Conservation (phyloP, 176 grass and related monocot genomes). For the Cenchrus purpureus region DNA sequence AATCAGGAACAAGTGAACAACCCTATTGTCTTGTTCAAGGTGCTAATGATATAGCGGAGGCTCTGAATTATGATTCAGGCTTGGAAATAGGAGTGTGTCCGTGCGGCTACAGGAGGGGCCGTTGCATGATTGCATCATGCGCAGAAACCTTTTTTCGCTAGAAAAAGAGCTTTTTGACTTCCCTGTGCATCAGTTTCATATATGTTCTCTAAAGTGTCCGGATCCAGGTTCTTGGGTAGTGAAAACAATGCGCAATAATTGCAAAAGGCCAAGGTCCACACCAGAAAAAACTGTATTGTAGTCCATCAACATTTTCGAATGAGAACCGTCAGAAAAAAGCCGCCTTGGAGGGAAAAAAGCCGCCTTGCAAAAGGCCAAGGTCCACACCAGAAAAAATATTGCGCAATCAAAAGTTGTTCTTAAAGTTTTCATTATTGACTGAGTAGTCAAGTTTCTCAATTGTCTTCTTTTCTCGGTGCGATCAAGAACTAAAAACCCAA, state of each 20-base stretch:
- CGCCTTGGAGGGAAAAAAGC: not conserved
- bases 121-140: not conserved
- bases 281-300: conserved; percentile 11
- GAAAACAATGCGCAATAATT: conserved; percentile 37
- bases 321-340: not conserved
- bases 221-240: conserved; percentile 2
- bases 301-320: not conserved
- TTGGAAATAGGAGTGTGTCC: not conserved
- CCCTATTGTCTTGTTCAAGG: not conserved
- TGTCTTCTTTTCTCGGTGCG: not conserved
- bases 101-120: not conserved
- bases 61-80: not conserved
- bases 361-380: not conserved
- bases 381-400: not conserved
- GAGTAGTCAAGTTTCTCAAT: not conserved
- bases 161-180: conserved; percentile 1
- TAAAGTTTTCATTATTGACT: not conserved
- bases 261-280: conserved; percentile 46
- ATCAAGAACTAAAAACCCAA: not conserved
- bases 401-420: conserved; percentile 5
- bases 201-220: not conserved
- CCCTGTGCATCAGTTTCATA: not conserved
- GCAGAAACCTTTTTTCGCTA: conserved; percentile 30
- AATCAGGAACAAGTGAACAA: not conserved
- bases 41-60: conserved; percentile 19